Evolutionary conservation across 1,139 yeast genomes (phyloP), one percentile per base, ranked within the genome.

Genomic region (Kodamaea fungicola): DNA sequence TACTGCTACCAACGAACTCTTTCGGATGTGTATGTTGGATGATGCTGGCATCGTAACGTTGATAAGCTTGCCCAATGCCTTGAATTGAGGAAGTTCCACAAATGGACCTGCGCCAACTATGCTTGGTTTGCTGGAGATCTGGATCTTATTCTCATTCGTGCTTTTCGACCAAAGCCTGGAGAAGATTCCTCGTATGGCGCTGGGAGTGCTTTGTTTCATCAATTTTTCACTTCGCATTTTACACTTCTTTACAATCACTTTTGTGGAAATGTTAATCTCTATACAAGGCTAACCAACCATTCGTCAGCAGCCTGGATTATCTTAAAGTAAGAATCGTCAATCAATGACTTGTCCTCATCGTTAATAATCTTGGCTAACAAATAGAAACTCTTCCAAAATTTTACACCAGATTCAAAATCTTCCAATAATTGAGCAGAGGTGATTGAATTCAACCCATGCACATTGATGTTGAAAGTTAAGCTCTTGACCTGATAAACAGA

Each of bases 61-160:
- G 33, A 68, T 47, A n/a, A 66, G 43, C 29, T 57, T 51, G 4
- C 71, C 73, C 1, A 67, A 35, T 4, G 71, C 62, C 27, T 46
- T 47, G 45, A 67, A 65, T 22, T 47, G 43, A 1, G 74, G 72
- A 12, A 63, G 43, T 37, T 64, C 72, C 10, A 62, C 51, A 39
- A 70, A 69, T 9, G 75, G 75, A 1, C 75, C 75, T 28, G 49
- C 50, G 1, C 72, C 72, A 1, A 70, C 64, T 32, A 51, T 31
- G 42, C 43, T 23, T 3, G 51, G 47, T 34, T 47, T 43, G 19
- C 30, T 28, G 10, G 41, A 39, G 9, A 45, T 9, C n/a, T 19
- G 32, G 21, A 37, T 6, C 6, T 35, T 37, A 7, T 23, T 21
- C 4, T 34, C 9, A 12, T n/a, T 9, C 7, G 33, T 12, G 13